Base-by-base conservation (phyloP, 441 rosid genomes). In the Pelargonium exstipulatum region DNA sequence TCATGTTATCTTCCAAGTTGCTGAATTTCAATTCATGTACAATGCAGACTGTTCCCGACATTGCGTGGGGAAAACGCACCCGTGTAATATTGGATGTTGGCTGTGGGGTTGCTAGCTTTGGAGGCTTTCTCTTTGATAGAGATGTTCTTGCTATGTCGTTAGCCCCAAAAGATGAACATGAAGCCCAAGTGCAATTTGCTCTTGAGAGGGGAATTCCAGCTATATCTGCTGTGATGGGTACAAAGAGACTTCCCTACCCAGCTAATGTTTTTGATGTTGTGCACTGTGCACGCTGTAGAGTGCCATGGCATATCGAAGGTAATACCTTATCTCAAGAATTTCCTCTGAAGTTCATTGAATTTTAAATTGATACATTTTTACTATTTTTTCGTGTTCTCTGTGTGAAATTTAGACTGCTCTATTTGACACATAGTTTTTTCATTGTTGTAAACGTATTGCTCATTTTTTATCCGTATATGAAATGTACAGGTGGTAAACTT, bases 291-390 rank as follows among this genome's bases (percentile, higher is more conserved):
- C 94, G 97, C 22, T 94, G 99, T 77, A 87, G 99, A 72, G 99
- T 94, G 35, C 97, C 99, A 45, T 94, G 99, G 99, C 99, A 94
- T 74, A 87, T 90, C 73, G 99, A 94, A 87, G 99, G 99, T 91
- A 67, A 55, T 70, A 73, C 46, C 61, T 69, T 7, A 49, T n/a
- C 57, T 13, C n/a, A 13, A 16, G 14, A 49, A 49, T n/a, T 49
- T 1, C 14, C n/a, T 49, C 14, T 49, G 5, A 49, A 26, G 55
- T 49, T 5, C 20, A 49, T 49, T 0, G 0, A 14, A 29, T 0
- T 17, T 49, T 7, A 48, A 48, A 10, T 48, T 48, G 1, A 2
- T 48, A 48, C 2, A 32, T 4, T 32, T 0, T 4, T 32, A 32
- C 6, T 32, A 0, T 32, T 0, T 0, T 32, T 29, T 29, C 4